These are phyloP conservation scores for Pythium folliculosum DNA, from an alignment of 352 stramenopile species.

Conservation along the genomic window DNA sequence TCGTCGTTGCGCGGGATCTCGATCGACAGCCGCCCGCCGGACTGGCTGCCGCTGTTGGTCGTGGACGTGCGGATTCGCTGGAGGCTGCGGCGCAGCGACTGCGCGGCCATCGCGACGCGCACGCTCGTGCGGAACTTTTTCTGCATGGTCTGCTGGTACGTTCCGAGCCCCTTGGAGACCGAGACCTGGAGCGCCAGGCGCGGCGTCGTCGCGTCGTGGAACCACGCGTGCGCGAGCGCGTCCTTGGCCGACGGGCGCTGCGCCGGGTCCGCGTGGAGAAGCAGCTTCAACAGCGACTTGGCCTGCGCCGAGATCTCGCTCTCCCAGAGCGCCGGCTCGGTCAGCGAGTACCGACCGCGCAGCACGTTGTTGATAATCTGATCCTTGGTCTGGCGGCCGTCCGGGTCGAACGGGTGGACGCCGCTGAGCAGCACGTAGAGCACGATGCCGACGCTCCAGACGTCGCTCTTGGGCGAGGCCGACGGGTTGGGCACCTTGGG, in stretches of 20 bases:
- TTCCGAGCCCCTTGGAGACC: slow-evolving; percentile 44
- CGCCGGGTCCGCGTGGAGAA: slow-evolving; percentile 38
- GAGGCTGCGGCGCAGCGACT: slow-evolving; percentile 52
- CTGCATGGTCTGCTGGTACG: slow-evolving; percentile 63
- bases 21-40: neutral
- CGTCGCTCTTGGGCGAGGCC: slow-evolving; percentile 57
- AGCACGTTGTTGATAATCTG: slow-evolving; percentile 73
- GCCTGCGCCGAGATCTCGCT: slow-evolving; percentile 45
- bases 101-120: slow-evolving; percentile 54
- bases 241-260: slow-evolving; percentile 37
- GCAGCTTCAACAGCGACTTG: slow-evolving; percentile 43
- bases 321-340: slow-evolving; percentile 40
- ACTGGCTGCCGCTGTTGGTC: neutral
- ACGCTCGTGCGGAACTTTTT: slow-evolving; percentile 72
- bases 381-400: slow-evolving; percentile 65
- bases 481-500: slow-evolving; percentile 35
- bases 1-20: neutral
- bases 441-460: slow-evolving; percentile 90
- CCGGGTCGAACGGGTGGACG: slow-evolving; percentile 73
- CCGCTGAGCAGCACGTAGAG: slow-evolving; percentile 87
- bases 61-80: slow-evolving; percentile 42
- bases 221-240: slow-evolving; percentile 53
- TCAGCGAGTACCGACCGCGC: slow-evolving; percentile 45
- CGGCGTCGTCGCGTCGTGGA: slow-evolving; percentile 44
- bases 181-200: slow-evolving; percentile 52